phyloP scores from a whole-genome alignment of 2,329 filamentous ascomycete species.

The Coniochaeta sp. region DNA sequence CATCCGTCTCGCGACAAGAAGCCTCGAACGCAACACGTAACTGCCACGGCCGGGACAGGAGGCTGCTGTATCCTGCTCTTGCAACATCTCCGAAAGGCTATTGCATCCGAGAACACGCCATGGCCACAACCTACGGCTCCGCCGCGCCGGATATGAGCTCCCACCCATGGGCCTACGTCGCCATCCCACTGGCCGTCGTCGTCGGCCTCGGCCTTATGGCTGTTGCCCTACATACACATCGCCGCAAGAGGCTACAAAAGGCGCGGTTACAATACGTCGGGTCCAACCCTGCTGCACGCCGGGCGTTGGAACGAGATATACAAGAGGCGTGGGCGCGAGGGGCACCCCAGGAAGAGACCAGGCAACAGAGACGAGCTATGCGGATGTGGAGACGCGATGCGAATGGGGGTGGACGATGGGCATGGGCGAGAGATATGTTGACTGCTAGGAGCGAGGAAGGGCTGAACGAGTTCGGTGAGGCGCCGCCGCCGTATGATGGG shows the following conservation, averaged over 20 bases:
- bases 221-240: conserved; percentile 35
- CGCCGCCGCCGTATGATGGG: conserved; percentile 53
- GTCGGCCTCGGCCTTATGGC: conserved; percentile 30
- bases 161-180: conserved; percentile 51
- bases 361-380: conserved; percentile 18
- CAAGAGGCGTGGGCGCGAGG: conserved; percentile 11
- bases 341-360: conserved; percentile 9
- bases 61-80: too few relatives aligned
- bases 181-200: conserved; percentile 40
- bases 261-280: background rate
- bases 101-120: too few relatives aligned
- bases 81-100: too few relatives aligned
- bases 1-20: too few relatives aligned
- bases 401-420: conserved; percentile 10
- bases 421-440: conserved; percentile 8
- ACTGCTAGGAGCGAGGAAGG: conserved; percentile 39
- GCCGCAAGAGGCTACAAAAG: conserved; percentile 20
- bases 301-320: conserved; percentile 11
- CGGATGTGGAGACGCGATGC: background rate
- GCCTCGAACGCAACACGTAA: too few relatives aligned
- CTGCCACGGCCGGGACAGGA: too few relatives aligned
- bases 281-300: conserved; percentile 7
- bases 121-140: conserved; percentile 5
- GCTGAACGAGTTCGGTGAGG: conserved; percentile 56
- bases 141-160: conserved; percentile 25